Conservation (phyloP, 352 stramenopile species). For the Halophytophthora polymorphica region DNA sequence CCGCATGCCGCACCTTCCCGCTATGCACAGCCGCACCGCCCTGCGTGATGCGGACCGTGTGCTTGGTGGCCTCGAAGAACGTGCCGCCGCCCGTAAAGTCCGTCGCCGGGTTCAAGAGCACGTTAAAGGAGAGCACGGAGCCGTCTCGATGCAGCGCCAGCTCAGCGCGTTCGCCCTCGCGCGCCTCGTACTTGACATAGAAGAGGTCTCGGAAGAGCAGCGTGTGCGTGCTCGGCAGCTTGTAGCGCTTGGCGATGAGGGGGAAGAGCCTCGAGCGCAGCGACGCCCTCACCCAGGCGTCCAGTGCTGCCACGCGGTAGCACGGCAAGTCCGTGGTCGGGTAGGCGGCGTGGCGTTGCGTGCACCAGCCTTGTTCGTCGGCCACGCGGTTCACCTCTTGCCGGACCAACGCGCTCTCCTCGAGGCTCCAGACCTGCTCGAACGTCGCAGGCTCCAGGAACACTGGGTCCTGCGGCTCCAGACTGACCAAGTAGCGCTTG, state of each 20-base stretch:
- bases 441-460: constrained; percentile 39
- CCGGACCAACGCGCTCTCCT: constrained; percentile 49
- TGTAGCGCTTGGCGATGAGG: constrained; percentile 42
- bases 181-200: constrained; percentile 85
- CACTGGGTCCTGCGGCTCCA: constrained; percentile 45
- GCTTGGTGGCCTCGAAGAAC: constrained; percentile 83
- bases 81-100: constrained; percentile 92
- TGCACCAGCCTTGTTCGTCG: constrained; percentile 57
- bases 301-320: constrained; percentile 59
- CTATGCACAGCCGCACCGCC: constrained; percentile 90
- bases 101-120: constrained; percentile 76
- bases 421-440: constrained; percentile 37
- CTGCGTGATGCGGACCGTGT: constrained; percentile 68
- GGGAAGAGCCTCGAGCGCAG: constrained; percentile 57
- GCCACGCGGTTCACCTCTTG: constrained; percentile 38
- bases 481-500: constrained; percentile 43
- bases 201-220: constrained; percentile 86
- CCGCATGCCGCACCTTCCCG: constrained; percentile 91
- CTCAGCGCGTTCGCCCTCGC: constrained; percentile 50
- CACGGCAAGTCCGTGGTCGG: constrained; percentile 83
- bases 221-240: constrained; percentile 32
- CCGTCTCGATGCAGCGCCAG: constrained; percentile 91
- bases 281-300: constrained; percentile 60
- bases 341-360: constrained; percentile 73
- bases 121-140: constrained; percentile 93